Evolutionary conservation across 2,329 filamentous ascomycete genomes (phyloP).

Genomic region (Hypoxylon sp.): DNA sequence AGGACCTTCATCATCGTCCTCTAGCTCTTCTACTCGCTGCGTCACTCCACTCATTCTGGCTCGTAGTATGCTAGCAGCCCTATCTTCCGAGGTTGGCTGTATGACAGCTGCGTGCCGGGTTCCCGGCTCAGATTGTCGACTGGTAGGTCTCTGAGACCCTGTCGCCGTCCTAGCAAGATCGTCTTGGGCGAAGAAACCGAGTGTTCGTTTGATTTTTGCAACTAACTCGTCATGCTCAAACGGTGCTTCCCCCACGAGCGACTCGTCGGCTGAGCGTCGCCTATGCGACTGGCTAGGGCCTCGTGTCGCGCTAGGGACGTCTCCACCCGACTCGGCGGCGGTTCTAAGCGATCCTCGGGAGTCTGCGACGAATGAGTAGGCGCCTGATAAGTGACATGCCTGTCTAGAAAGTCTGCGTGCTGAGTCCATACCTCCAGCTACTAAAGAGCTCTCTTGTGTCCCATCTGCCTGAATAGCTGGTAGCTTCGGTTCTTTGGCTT

Average conservation of each 20-base stretch:
- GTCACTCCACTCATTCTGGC: not conserved
- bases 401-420: conserved; percentile 21
- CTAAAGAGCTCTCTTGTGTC: not conserved
- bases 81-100: not conserved
- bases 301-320: not conserved
- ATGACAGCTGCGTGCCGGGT: not conserved
- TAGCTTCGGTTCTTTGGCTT: not conserved
- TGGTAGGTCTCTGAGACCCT: not conserved
- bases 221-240: not conserved
- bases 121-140: not conserved
- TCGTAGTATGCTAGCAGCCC: conserved; percentile 4
- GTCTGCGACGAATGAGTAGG: not conserved
- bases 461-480: not conserved
- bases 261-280: no score
- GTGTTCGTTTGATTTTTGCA: not conserved
- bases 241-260: not conserved
- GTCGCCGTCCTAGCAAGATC: not conserved
- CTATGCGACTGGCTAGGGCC: not conserved
- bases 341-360: not conserved
- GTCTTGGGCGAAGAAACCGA: not conserved
- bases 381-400: conserved; percentile 5
- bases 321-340: not conserved
- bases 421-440: conserved; percentile 11
- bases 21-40: not conserved
- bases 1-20: not conserved